These are phyloP conservation scores for Backusella sp. DNA, from an alignment of 192 early-diverging fungal species.

Conservation along the genomic window DNA sequence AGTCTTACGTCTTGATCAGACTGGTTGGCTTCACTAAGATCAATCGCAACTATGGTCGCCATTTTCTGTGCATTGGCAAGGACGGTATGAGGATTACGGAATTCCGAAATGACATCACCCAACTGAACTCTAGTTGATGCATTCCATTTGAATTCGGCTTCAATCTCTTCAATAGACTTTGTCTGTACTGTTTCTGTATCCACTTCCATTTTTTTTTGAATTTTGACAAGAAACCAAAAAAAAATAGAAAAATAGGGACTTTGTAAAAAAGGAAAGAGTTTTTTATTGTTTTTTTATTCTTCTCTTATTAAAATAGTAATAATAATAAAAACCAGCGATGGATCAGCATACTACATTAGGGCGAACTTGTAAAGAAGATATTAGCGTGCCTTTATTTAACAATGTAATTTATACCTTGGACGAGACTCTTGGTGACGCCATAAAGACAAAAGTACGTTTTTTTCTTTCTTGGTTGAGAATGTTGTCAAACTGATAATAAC, in stretches of 20 bases:
- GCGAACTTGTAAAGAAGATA: not conserved
- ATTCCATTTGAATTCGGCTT: not conserved
- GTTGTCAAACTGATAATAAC: not conserved
- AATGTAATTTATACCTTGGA: conserved; percentile 1
- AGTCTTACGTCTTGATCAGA: not conserved
- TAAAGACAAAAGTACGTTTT: not conserved
- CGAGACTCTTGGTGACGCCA: not conserved
- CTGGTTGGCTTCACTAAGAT: not conserved
- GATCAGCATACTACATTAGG: not conserved
- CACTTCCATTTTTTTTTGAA: not conserved
- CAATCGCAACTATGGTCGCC: not conserved
- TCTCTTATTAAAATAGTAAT: not conserved
- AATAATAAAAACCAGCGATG: not conserved
- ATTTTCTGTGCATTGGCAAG: not conserved
- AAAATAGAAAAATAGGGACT: not conserved
- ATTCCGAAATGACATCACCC: not conserved
- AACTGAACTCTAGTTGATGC: not conserved
- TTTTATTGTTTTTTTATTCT: not conserved
- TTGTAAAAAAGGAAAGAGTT: not conserved
- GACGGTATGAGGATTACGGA: not conserved
- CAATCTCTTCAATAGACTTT: not conserved
- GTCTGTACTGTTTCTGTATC: not conserved
- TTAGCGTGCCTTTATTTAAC: not conserved
- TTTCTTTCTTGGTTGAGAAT: not conserved
- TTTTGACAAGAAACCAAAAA: not conserved